Evolutionary conservation across 805 yeast species (phyloP).

Genomic region (Suhomyces vadensis): DNA sequence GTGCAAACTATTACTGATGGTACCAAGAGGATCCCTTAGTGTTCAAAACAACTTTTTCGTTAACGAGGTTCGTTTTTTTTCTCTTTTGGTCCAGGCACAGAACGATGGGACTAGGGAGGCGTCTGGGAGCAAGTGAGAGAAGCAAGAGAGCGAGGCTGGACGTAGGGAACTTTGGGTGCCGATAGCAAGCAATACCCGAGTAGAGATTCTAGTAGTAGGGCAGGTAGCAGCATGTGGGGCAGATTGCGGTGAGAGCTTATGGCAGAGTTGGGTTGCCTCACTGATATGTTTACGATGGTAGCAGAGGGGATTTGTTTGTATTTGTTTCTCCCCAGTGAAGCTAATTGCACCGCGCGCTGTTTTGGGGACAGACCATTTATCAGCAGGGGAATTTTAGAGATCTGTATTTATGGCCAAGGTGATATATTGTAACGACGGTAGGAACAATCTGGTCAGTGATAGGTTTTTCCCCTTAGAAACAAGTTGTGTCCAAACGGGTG

Average conservation of each 20-base stretch:
- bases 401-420: neutral
- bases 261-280: no score
- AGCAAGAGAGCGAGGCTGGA: no score
- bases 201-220: no score
- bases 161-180: no score
- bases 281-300: no score
- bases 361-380: neutral
- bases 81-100: constrained; percentile 3
- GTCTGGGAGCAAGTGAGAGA: no score
- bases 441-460: constrained; percentile 1
- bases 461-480: neutral
- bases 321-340: no score
- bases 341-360: neutral
- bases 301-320: no score
- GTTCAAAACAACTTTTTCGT: constrained; percentile 1
- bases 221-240: no score
- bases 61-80: constrained; percentile 2
- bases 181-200: no score
- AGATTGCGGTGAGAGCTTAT: no score
- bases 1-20: constrained; percentile 1
- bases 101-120: neutral
- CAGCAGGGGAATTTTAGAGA: neutral
- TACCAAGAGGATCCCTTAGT: constrained; percentile 1
- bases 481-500: neutral
- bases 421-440: neutral